These are phyloP conservation scores for Lithohypha guttulata DNA, from an alignment of 2,329 filamentous ascomycete genomes.

Conservation along the genomic window DNA sequence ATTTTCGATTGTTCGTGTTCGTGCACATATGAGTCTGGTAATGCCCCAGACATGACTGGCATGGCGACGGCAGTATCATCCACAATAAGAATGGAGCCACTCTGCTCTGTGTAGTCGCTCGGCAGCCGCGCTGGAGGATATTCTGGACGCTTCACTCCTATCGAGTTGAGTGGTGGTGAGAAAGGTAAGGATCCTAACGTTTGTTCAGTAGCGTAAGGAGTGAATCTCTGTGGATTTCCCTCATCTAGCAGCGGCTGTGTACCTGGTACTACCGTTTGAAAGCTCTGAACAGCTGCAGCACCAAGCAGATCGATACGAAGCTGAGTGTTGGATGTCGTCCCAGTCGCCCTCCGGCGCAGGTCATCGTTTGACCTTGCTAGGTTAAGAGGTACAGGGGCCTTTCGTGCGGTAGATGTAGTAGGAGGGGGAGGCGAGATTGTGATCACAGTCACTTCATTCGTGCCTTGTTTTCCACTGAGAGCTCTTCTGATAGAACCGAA, in stretches of 20 bases:
- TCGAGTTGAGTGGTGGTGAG: conserved; percentile 20
- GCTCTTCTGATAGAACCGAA: conserved; percentile 77
- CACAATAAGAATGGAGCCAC: conserved; percentile 81
- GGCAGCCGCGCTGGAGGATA: conserved; percentile 25
- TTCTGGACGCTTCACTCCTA: conserved; percentile 14
- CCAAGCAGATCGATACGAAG: conserved; percentile 71
- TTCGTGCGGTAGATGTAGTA: conserved; percentile 28
- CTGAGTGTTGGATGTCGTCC: conserved; percentile 34
- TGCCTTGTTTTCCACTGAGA: conserved; percentile 50
- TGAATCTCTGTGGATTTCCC: too few relatives aligned
- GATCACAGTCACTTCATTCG: conserved; percentile 17
- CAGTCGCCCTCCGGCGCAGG: conserved; percentile 31
- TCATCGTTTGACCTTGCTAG: conserved; percentile 35
- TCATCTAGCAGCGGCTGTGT: conserved; percentile 33
- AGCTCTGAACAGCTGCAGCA: conserved; percentile 67
- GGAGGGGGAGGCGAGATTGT: conserved; percentile 17
- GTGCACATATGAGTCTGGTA: conserved; percentile 12
- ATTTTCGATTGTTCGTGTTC: background rate
- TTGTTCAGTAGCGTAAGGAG: background rate
- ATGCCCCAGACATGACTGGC: conserved; percentile 31
- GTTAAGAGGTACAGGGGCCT: conserved; percentile 34
- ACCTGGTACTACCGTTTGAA: conserved; percentile 62
- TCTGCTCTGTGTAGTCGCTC: conserved; percentile 62
- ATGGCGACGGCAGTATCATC: conserved; percentile 39
- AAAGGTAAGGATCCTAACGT: conserved; percentile 5